phyloP scores from a whole-genome alignment of 2,329 filamentous ascomycete species.

The Acarospora socialis region DNA sequence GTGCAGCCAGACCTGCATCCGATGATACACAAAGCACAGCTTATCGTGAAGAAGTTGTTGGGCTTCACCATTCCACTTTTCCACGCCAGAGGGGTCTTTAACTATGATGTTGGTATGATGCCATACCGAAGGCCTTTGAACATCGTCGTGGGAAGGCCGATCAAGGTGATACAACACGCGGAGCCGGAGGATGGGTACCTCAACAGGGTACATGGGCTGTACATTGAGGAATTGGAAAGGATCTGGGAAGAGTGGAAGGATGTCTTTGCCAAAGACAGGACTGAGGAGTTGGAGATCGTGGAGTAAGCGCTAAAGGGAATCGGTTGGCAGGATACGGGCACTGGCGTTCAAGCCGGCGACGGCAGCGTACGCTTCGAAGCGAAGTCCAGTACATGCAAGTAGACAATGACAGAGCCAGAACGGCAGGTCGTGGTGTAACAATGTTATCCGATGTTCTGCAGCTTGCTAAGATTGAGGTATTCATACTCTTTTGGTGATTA shows the following conservation, averaged over 20 bases:
- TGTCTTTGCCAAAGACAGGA: conserved; percentile 29
- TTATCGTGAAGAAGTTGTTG: conserved; percentile 69
- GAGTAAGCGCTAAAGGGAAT: conserved; percentile 17
- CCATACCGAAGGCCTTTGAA: conserved; percentile 81
- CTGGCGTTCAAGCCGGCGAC: too few relatives aligned
- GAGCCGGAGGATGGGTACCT: conserved; percentile 62
- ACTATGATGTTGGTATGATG: conserved; percentile 94
- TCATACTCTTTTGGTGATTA: too few relatives aligned
- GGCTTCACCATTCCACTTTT: conserved; percentile 89
- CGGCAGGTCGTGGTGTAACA: too few relatives aligned
- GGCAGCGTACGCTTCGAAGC: too few relatives aligned
- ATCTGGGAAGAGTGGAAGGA: conserved; percentile 35
- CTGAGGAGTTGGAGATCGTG: conserved; percentile 30
- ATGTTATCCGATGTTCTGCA: too few relatives aligned
- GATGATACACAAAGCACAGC: conserved; percentile 63
- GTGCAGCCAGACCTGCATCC: conserved; percentile 64
- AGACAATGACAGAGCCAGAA: too few relatives aligned
- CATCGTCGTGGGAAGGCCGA: conserved; percentile 74
- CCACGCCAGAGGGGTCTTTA: conserved; percentile 84
- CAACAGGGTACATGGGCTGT: conserved; percentile 63
- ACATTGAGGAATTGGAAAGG: conserved; percentile 46
- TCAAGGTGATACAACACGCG: conserved; percentile 49
- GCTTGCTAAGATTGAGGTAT: too few relatives aligned
- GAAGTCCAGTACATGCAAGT: too few relatives aligned
- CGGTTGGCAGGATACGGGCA: too few relatives aligned